Evolutionary conservation across 768 basidiomycete species (phyloP).

Genomic region (Suillus clintonianus): DNA sequence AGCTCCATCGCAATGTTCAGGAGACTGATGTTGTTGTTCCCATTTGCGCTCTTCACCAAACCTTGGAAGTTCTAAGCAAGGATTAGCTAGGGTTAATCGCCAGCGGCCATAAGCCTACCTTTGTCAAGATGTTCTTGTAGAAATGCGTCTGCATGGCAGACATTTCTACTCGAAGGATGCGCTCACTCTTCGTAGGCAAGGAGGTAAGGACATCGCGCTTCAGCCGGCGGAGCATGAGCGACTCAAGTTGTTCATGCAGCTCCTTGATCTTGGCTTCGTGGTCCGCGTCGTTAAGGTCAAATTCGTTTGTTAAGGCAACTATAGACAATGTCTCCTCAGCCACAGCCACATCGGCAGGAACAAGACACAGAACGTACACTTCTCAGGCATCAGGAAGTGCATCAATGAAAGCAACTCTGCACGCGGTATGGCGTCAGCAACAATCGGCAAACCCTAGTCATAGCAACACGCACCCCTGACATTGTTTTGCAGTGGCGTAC

Average conservation of each 20-base stretch:
- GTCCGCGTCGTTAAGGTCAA: conserved; percentile 90
- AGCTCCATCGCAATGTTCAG: conserved; percentile 99
- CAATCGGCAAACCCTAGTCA: neutral
- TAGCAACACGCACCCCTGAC: conserved; percentile 75
- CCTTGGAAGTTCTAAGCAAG: conserved; percentile 83
- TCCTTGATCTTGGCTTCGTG: conserved; percentile 96
- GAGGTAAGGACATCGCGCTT: conserved; percentile 97
- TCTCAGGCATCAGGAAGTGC: conserved; percentile 99
- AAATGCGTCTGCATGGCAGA: conserved; percentile 94
- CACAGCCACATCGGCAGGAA: neutral
- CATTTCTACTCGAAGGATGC: conserved; percentile 98
- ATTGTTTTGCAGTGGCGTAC: conserved; percentile 98
- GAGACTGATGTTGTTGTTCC: conserved; percentile 88
- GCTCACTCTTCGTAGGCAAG: conserved; percentile 96
- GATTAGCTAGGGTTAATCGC: conserved; percentile 3
- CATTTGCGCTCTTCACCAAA: conserved; percentile 86
- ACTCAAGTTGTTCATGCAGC: conserved; percentile 88
- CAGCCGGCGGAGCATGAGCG: conserved; percentile 90
- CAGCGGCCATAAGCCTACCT: conserved; percentile 45
- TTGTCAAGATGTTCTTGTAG: conserved; percentile 97
- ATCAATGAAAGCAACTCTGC: conserved; percentile 92
- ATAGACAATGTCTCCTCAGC: conserved; percentile 15
- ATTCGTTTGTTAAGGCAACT: conserved; percentile 94
- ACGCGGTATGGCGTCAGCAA: conserved; percentile 12
- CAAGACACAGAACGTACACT: conserved; percentile 58